Percentiles rank a stretch among this genome's conserved stretches.
Evolutionary conservation across 495 filamentous ascomycete species (phyloP).

Genomic region (Oidiodendron maius): DNA sequence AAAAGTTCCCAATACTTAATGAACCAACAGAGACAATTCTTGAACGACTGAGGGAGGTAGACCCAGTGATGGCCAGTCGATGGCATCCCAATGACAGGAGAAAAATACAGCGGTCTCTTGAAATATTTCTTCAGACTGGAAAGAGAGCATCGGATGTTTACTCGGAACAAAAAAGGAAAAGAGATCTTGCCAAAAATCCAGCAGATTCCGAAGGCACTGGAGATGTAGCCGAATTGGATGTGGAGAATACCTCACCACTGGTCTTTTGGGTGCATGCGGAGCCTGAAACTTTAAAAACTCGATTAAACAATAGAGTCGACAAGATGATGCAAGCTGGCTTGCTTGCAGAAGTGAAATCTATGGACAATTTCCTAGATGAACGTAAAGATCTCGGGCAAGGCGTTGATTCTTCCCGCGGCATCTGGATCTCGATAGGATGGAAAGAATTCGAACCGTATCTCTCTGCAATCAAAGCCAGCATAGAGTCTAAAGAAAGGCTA

Average conservation of each 20-base stretch:
- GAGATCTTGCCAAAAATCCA: constrained; percentile 19
- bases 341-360: constrained; percentile 53
- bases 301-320: constrained; percentile 72
- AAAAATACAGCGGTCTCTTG: constrained; percentile 84
- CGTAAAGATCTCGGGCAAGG: constrained; percentile 40
- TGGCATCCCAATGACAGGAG: constrained; percentile 93
- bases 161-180: constrained; percentile 51
- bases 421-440: constrained; percentile 95
- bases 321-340: constrained; percentile 77
- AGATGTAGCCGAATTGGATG: neutral
- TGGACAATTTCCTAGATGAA: constrained; percentile 48
- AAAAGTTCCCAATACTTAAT: constrained; percentile 65
- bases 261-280: constrained; percentile 86
- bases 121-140: constrained; percentile 80
- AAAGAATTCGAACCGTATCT: constrained; percentile 80
- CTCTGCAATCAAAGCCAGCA: constrained; percentile 35
- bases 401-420: constrained; percentile 70
- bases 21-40: constrained; percentile 64
- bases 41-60: constrained; percentile 65
- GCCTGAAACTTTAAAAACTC: constrained; percentile 53
- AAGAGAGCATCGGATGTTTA: constrained; percentile 83
- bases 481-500: constrained; percentile 32
- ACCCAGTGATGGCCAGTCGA: constrained; percentile 80
- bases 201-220: constrained; percentile 12
- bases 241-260: constrained; percentile 55